Evolutionary conservation across 768 basidiomycete genomes (phyloP), one percentile per base, ranked within the genome.

Genomic region (Megacollybia marginata): DNA sequence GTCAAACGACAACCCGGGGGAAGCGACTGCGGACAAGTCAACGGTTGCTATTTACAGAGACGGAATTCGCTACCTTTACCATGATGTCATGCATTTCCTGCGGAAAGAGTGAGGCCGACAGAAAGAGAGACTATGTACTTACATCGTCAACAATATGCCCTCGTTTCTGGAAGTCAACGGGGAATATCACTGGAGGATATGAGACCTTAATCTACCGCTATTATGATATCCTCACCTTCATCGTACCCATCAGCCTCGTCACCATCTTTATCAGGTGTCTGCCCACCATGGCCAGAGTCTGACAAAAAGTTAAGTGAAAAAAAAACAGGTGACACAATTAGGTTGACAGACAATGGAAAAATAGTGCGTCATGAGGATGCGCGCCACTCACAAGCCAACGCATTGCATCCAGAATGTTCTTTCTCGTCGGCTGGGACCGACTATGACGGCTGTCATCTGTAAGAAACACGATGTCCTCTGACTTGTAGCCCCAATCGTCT

Each of bases 221-320:
- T 28, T n/a, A 28, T 28, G 23, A 28, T 28, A 19, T 9, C 42
- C 62, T 35, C 49, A 82, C 83, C 80, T 74, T 92, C 90, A 54
- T 93, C 90, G 48, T 69, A 78, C 7, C 92, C 92, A 57, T 89
- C 86, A 0, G 72, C 67, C 65, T 94, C 85, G 55, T 91, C 89
- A 3, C 88, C 88, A 55, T 89, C 76, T 1, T 67, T 52, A 65
- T 96, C 92, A 48, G 72, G 73, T 2, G 85, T 83, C 60, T 94
- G 93, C 9, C 93, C 95, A n/a, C 96, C 95, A 58, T 97, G 94
- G 0, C 94, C 95, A 1, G 93, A 95, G 66, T 91, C 87, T 88
- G 48, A 8, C 18, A 7, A 45, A 33, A 28, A 12, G 10, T 3
- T 19, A 43, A n/a, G 32, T 32, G 45, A 33, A 38, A 46, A 40